phyloP scores from a whole-genome alignment of 164 flowering plant genomes.

The Chimonanthus salicifolius region DNA sequence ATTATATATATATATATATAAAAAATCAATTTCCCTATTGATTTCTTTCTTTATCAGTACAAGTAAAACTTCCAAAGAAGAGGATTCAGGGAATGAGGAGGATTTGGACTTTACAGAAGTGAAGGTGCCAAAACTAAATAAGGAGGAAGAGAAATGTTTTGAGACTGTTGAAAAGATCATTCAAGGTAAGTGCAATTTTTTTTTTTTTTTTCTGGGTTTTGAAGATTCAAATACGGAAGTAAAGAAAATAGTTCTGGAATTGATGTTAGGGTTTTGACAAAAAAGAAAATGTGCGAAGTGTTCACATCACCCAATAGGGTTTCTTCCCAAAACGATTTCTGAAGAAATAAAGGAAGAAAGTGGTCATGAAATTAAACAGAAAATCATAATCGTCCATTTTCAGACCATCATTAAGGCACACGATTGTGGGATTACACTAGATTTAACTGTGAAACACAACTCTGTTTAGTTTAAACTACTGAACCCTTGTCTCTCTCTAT shows the following conservation, averaged over 20 bases:
- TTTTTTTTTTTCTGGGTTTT: background rate
- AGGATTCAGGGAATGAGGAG: conserved; percentile 14
- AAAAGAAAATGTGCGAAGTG: background rate
- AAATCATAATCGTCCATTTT: no score
- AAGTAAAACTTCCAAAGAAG: conserved; percentile 13
- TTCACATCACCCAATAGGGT: no score
- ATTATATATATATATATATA: background rate
- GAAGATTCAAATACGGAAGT: background rate
- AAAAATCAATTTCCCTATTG: background rate
- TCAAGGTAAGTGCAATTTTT: conserved; percentile 28
- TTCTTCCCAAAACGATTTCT: no score
- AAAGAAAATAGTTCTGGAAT: background rate
- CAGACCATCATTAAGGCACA: no score
- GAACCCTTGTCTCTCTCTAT: no score
- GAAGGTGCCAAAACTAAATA: conserved; percentile 29
- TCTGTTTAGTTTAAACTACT: no score
- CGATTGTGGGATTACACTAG: no score
- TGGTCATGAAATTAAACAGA: no score
- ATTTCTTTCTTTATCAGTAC: conserved; percentile 4
- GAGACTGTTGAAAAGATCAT: conserved; percentile 39
- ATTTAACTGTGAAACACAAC: no score
- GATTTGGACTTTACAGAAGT: conserved; percentile 22
- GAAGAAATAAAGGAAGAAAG: no score
- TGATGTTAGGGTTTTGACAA: background rate
- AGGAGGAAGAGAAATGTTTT: conserved; percentile 34